Conservation (phyloP, 2,329 filamentous ascomycete genomes). For the Decorospora gaudefroyi region DNA sequence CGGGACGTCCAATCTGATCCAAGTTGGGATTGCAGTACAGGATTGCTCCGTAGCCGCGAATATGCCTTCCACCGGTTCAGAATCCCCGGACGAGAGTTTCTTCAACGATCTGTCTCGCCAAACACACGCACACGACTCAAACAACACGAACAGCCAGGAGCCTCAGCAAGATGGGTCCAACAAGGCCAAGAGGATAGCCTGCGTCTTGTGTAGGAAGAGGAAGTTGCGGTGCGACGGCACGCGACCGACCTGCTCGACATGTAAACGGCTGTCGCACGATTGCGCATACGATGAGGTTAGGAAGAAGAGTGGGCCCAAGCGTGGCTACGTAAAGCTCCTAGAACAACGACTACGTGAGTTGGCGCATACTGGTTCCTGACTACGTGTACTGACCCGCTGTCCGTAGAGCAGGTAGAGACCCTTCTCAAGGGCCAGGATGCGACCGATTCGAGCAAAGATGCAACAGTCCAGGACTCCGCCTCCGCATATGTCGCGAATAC, state of each 20-base stretch:
- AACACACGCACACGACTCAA: constrained; percentile 40
- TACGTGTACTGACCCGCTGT: constrained; percentile 14
- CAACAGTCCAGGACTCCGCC: constrained; percentile 29
- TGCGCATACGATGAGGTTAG: constrained; percentile 91
- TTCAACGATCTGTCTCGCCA: constrained; percentile 62
- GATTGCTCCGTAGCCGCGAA: constrained; percentile 16
- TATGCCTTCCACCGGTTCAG: constrained; percentile 40
- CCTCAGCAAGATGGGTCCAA: constrained; percentile 51
- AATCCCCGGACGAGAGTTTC: constrained; percentile 53
- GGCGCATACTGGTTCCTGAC: constrained; percentile 3
- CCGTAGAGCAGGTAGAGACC: constrained; percentile 86
- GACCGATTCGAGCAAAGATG: constrained; percentile 36
- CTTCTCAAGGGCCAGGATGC: constrained; percentile 79
- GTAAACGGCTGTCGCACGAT: constrained; percentile 80
- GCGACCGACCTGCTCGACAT: constrained; percentile 85
- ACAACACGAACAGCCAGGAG: constrained; percentile 50
- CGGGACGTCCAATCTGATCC: constrained; percentile 10
- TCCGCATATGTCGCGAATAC: constrained; percentile 43
- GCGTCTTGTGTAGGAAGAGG: constrained; percentile 88
- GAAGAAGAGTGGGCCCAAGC: constrained; percentile 91
- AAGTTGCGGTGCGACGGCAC: constrained; percentile 89
- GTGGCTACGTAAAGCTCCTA: constrained; percentile 90
- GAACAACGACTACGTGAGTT: constrained; percentile 86
- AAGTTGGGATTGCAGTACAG: too few species aligned
- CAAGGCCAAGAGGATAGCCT: constrained; percentile 82